phyloP scores from a whole-genome alignment of 148 eudicot genomes.

The Fagopyrum tataricum region DNA sequence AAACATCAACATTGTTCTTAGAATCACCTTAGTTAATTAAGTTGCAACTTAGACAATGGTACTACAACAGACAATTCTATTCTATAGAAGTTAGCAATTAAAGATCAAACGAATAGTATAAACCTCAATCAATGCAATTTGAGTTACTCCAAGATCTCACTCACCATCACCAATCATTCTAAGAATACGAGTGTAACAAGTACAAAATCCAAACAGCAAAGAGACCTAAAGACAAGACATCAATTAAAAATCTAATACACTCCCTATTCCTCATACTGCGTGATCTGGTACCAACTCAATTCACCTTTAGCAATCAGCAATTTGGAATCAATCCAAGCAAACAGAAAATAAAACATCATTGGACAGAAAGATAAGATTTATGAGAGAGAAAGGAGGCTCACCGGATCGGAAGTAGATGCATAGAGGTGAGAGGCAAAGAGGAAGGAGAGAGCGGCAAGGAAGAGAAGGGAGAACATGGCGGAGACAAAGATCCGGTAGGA shows the following conservation, averaged over 20 bases:
- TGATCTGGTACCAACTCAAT: not conserved
- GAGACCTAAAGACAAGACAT: not conserved
- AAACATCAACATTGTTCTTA: not conserved
- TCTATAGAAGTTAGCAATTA: not conserved
- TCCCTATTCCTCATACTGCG: not conserved
- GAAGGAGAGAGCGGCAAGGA: constrained; percentile 69
- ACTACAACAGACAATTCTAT: not conserved
- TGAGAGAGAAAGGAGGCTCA: constrained; percentile 16
- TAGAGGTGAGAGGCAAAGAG: constrained; percentile 57
- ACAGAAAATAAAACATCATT: not conserved
- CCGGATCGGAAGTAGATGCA: constrained; percentile 41
- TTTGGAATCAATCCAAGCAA: not conserved
- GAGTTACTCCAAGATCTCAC: not conserved
- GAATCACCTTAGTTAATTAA: not conserved
- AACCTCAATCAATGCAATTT: not conserved
- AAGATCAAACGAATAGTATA: not conserved
- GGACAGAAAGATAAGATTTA: not conserved
- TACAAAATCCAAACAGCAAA: not conserved
- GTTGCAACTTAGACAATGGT: not conserved
- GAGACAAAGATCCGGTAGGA: constrained; percentile 81
- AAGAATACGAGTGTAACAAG: not conserved
- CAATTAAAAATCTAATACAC: not conserved
- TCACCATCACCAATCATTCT: not conserved
- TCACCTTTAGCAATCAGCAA: not conserved
- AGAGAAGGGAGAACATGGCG: constrained; percentile 67